Conservation (phyloP, 2,329 filamentous ascomycete genomes). For the Epichloe sibirici region DNA sequence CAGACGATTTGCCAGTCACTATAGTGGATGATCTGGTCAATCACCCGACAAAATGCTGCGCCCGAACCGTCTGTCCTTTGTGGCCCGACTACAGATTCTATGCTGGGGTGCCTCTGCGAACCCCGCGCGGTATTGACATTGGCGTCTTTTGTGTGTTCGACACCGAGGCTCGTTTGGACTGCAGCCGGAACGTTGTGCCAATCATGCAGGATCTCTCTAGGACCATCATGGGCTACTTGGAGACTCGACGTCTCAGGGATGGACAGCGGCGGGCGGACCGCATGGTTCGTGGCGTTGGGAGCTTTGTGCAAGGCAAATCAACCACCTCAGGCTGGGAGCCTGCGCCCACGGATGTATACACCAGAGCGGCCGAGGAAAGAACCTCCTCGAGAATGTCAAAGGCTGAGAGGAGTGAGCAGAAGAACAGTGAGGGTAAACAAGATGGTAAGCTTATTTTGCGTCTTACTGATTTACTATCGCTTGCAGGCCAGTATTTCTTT, state of each 20-base stretch:
- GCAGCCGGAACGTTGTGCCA: constrained; percentile 14
- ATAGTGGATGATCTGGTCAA: constrained; percentile 21
- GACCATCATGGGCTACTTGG: constrained; percentile 25
- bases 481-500: neutral
- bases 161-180: constrained; percentile 4
- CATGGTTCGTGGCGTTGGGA: constrained; percentile 25
- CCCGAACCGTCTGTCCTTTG: constrained; percentile 12
- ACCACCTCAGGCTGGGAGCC: constrained; percentile 16
- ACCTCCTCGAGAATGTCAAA: neutral
- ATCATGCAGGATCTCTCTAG: constrained; percentile 17
- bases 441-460: neutral
- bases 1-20: constrained; percentile 17
- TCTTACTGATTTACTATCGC: neutral
- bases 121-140: constrained; percentile 27
- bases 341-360: neutral
- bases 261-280: constrained; percentile 20
- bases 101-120: constrained; percentile 28
- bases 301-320: constrained; percentile 23
- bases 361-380: neutral
- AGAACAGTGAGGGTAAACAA: neutral
- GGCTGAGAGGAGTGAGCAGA: neutral
- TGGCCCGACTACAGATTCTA: constrained; percentile 22
- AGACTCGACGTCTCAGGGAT: constrained; percentile 16
- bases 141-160: constrained; percentile 25
- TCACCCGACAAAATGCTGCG: constrained; percentile 17